Conservation (phyloP, 179 eudicot species). For the Nepenthes alata region DNA sequence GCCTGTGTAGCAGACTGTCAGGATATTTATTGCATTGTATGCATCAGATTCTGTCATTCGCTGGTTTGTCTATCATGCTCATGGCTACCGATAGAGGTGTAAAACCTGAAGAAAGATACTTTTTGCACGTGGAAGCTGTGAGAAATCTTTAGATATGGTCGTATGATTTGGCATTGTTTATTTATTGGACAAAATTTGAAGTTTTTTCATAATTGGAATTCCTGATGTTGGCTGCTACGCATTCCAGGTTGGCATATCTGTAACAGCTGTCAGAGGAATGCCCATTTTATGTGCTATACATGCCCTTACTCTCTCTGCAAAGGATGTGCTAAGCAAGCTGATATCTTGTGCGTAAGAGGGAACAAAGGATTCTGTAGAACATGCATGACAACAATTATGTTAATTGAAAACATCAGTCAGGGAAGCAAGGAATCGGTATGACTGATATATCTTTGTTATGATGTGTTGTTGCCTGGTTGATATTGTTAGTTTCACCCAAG, state of each 20-base stretch:
- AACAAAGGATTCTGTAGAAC: conserved; percentile 38
- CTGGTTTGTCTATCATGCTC: no score
- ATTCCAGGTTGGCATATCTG: conserved; percentile 50
- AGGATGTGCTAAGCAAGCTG: conserved; percentile 38
- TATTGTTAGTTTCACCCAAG: neutral
- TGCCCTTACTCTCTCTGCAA: conserved; percentile 44
- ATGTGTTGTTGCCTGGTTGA: neutral
- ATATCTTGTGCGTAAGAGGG: conserved; percentile 32
- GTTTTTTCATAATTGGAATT: no score
- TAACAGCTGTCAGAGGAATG: conserved; percentile 36
- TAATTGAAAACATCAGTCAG: conserved; percentile 29
- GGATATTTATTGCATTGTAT: no score
- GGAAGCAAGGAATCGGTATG: conserved; percentile 32
- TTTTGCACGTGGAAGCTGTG: no score
- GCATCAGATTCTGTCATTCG: no score
- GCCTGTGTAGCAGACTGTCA: no score
- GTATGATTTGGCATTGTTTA: no score
- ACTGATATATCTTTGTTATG: conserved; percentile 2
- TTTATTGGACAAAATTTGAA: no score
- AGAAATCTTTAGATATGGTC: no score
- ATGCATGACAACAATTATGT: conserved; percentile 35
- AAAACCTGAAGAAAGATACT: no score
- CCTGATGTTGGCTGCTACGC: conserved; percentile 5
- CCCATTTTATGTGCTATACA: conserved; percentile 44
- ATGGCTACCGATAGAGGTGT: no score